phyloP scores from a whole-genome alignment of 2,329 filamentous ascomycete species.

The Aspergillus oerlinghausenensis region DNA sequence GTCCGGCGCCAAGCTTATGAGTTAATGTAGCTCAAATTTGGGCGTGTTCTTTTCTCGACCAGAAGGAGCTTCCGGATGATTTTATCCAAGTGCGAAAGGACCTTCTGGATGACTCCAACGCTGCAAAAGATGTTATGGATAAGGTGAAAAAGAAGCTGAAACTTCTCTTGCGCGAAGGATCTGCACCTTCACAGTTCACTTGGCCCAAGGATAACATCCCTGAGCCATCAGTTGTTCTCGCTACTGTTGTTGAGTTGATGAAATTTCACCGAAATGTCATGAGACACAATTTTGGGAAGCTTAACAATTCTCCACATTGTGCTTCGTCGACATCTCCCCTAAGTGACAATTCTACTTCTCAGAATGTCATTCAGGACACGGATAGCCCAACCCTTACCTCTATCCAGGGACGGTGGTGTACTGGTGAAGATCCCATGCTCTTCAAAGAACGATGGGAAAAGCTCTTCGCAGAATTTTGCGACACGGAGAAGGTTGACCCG shows the following conservation, averaged over 20 bases:
- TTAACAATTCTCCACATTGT: constrained; percentile 52
- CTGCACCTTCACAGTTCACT: constrained; percentile 92
- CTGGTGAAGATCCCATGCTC: constrained; percentile 86
- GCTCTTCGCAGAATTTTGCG: constrained; percentile 91
- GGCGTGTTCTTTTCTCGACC: constrained; percentile 79
- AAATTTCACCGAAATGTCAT: constrained; percentile 95
- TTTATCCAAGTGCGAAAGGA: constrained; percentile 91
- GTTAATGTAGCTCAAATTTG: constrained; percentile 73
- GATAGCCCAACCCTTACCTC: constrained; percentile 55
- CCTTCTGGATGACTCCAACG: constrained; percentile 93
- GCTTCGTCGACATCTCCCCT: neutral
- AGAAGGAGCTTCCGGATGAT: constrained; percentile 78
- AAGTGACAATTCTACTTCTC: constrained; percentile 4
- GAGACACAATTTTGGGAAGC: constrained; percentile 84
- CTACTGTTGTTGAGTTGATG: constrained; percentile 90
- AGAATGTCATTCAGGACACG: constrained; percentile 13
- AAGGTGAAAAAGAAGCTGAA: constrained; percentile 99
- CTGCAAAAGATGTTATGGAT: constrained; percentile 98
- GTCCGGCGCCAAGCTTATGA: constrained; percentile 9
- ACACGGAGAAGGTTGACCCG: constrained; percentile 95
- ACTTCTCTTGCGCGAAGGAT: constrained; percentile 82
- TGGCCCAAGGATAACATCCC: constrained; percentile 91
- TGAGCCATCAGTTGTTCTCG: constrained; percentile 88
- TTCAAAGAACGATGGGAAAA: constrained; percentile 99
- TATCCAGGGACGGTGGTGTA: constrained; percentile 93